Evolutionary conservation across 176 grass and related monocot genomes (phyloP).

Genomic region (Paspalum vaginatum): DNA sequence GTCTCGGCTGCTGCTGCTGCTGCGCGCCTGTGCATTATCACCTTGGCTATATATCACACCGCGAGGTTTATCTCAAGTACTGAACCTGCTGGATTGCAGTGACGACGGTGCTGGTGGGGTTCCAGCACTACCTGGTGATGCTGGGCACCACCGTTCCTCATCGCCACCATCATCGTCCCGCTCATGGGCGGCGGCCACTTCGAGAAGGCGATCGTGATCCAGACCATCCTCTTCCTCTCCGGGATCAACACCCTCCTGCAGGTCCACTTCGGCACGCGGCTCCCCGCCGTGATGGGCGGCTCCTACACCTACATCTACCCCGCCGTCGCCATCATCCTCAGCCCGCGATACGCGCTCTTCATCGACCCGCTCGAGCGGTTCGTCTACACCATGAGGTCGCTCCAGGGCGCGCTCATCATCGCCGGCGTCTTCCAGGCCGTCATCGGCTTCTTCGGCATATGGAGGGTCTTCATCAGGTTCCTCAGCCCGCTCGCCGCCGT

Average conservation of each 20-base stretch:
- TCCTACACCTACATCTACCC: constrained; percentile 86
- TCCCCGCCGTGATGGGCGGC: constrained; percentile 75
- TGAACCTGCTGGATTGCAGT: too few species aligned
- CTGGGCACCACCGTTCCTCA: constrained; percentile 92
- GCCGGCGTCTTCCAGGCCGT: constrained; percentile 83
- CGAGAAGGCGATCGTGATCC: constrained; percentile 96
- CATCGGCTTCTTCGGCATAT: constrained; percentile 86
- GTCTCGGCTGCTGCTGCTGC: too few species aligned
- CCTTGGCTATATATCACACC: too few species aligned
- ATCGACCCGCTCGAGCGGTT: constrained; percentile 87
- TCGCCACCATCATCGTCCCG: constrained; percentile 88
- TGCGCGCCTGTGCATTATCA: too few species aligned
- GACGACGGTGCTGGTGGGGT: constrained; percentile 62
- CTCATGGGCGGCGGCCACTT: constrained; percentile 79
- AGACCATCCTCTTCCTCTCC: constrained; percentile 84
- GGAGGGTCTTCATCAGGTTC: constrained; percentile 88
- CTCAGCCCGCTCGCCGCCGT: constrained; percentile 86
- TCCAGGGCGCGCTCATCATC: constrained; percentile 85
- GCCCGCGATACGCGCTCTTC: constrained; percentile 56
- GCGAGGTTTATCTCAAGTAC: too few species aligned
- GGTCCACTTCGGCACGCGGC: constrained; percentile 77
- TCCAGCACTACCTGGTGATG: constrained; percentile 99
- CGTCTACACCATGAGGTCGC: constrained; percentile 74
- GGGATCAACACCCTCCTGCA: constrained; percentile 94
- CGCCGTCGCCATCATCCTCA: constrained; percentile 76